phyloP scores from a whole-genome alignment of 2,329 filamentous ascomycete genomes.

The Botrytis porri region DNA sequence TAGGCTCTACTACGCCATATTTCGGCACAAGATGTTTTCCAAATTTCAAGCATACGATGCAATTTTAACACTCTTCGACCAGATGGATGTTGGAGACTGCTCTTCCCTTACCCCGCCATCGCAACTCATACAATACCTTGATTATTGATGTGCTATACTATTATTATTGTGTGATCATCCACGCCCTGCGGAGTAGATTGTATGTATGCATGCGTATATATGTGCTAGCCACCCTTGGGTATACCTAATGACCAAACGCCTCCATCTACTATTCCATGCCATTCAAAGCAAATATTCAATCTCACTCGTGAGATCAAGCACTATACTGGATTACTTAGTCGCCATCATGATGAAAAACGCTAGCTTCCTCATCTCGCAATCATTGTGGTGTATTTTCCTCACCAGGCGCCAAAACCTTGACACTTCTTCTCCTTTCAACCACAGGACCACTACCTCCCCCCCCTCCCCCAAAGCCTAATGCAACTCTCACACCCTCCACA shows the following conservation, averaged over 20 bases:
- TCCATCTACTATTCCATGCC: not conserved
- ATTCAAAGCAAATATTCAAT: not conserved
- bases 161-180: not conserved
- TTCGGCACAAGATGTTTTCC: not conserved
- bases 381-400: slow-evolving; percentile 25
- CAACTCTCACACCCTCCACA: slow-evolving; percentile 57
- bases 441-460: slow-evolving; percentile 36
- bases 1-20: not conserved
- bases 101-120: not conserved
- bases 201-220: not conserved
- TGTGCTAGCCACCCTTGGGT: slow-evolving; percentile 1
- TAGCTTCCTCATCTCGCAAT: not conserved
- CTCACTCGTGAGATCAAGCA: not conserved
- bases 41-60: not conserved
- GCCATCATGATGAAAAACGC: not conserved
- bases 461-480: slow-evolving; percentile 39
- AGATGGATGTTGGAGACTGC: not conserved
- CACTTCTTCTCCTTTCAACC: slow-evolving; percentile 59
- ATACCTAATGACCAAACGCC: slow-evolving; percentile 16
- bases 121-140: not conserved
- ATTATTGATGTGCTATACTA: not conserved
- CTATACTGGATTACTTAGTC: not conserved
- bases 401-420: slow-evolving; percentile 52
- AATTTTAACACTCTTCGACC: not conserved
- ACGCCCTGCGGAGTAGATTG: not conserved